phyloP scores from a whole-genome alignment of 768 basidiomycete species.

The Porpolomopsis calyptriformis region DNA sequence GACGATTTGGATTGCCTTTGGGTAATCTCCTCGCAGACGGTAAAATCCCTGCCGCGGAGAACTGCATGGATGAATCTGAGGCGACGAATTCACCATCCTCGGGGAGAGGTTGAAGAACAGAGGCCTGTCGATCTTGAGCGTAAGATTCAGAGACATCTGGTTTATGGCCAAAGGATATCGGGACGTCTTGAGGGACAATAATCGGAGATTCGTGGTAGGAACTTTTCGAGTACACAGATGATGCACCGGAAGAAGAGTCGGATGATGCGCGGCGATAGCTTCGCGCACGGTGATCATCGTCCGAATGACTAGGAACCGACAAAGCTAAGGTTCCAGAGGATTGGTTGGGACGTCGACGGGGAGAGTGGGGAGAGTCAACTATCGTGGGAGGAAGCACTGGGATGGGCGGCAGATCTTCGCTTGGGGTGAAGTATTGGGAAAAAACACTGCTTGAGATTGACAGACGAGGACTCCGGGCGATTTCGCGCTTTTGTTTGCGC shows the following conservation, averaged over 20 bases:
- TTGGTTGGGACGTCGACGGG: neutral
- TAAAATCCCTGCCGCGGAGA: neutral
- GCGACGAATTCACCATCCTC: constrained; percentile 9
- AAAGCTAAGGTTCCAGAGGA: neutral
- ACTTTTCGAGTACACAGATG: constrained; percentile 1
- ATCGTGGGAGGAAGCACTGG: constrained; percentile 3
- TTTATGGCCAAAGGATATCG: constrained; percentile 34
- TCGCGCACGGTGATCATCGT: neutral
- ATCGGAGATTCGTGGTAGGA: neutral
- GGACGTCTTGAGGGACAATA: constrained; percentile 23
- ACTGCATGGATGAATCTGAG: neutral
- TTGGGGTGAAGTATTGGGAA: constrained; percentile 38
- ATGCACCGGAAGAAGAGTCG: constrained; percentile 25
- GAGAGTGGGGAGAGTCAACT: neutral
- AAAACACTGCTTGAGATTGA: constrained; percentile 47
- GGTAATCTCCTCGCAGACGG: too few species aligned
- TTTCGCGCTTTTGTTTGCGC: constrained; percentile 25
- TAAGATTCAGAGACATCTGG: too few species aligned
- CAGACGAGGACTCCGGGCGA: constrained; percentile 21
- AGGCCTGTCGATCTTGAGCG: neutral
- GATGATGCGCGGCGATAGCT: constrained; percentile 23
- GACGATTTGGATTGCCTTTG: neutral
- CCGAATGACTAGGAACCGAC: too few species aligned
- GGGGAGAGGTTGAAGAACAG: constrained; percentile 10
- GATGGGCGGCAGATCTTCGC: constrained; percentile 1